phyloP scores from a whole-genome alignment of 768 basidiomycete genomes.

The Candolleomyces aberdarensis region DNA sequence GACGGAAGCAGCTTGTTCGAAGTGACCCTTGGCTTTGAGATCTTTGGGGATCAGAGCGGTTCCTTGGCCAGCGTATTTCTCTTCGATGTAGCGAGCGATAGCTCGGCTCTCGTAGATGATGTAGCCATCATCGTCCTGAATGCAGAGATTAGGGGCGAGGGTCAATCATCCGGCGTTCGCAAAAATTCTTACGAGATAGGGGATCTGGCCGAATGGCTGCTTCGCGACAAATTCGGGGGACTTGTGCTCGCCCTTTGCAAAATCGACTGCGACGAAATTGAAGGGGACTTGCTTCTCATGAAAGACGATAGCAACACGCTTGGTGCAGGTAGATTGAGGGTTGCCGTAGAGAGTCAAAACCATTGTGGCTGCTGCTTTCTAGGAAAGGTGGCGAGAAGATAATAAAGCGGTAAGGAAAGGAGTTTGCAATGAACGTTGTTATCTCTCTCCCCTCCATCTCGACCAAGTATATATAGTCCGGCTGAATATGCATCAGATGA shows the following conservation, averaged over 20 bases:
- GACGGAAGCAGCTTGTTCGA: constrained; percentile 51
- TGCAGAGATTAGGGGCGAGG: not conserved
- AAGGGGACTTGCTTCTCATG: constrained; percentile 17
- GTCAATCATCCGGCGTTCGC: not conserved
- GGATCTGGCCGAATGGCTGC: constrained; percentile 15
- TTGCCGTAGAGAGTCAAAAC: constrained; percentile 11
- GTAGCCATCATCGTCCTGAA: constrained; percentile 63
- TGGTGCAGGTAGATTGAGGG: constrained; percentile 10
- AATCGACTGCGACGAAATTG: constrained; percentile 7
- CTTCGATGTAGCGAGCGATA: constrained; percentile 55
- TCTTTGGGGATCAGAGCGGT: constrained; percentile 47
- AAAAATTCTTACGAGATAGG: constrained; percentile 8
- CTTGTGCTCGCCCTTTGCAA: constrained; percentile 11
- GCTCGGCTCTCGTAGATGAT: constrained; percentile 64
- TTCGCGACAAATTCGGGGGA: constrained; percentile 9
- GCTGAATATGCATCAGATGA: too few relatives aligned
- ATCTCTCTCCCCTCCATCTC: too few relatives aligned
- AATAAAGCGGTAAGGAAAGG: too few relatives aligned
- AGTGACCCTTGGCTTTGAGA: constrained; percentile 35
- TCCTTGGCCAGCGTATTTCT: constrained; percentile 53
- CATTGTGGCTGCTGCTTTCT: constrained; percentile 3
- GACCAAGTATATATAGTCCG: too few relatives aligned
- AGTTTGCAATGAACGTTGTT: too few relatives aligned
- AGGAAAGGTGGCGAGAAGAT: too few relatives aligned
- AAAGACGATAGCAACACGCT: constrained; percentile 11